Base-by-base conservation (phyloP, 23 red algal species). In the Rhodosorus marinus region DNA sequence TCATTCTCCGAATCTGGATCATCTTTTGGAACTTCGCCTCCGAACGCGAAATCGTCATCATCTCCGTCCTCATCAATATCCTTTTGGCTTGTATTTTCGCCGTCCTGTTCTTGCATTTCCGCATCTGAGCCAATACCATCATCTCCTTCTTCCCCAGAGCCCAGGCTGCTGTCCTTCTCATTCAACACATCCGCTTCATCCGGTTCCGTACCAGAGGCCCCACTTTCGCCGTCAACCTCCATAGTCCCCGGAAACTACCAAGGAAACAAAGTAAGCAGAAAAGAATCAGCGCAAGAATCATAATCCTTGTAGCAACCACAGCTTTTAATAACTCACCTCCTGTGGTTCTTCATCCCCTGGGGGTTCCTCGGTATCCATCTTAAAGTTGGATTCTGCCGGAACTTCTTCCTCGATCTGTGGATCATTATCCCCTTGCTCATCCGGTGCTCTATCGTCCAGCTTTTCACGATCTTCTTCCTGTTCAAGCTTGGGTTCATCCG, bases 321-420 rank as follows among this genome's bases (percentile, higher is more conserved):
- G n/a, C n/a, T n/a, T n/a, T n/a, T n/a, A n/a, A n/a, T n/a, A n/a
- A n/a, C n/a, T n/a, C n/a, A n/a, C n/a, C n/a, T n/a, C n/a, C n/a
- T n/a, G n/a, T n/a, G n/a, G n/a, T n/a, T n/a, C n/a, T n/a, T n/a
- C n/a, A n/a, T n/a, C n/a, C n/a, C n/a, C n/a, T n/a, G n/a, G n/a
- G n/a, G n/a, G n/a, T n/a, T n/a, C n/a, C n/a, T n/a, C n/a, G n/a
- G n/a, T n/a, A n/a, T n/a, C n/a, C n/a, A n/a, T n/a, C n/a, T n/a
- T n/a, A n/a, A n/a, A n/a, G n/a, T n/a, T n/a, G n/a, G n/a, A n/a
- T n/a, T n/a, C n/a, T n/a, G n/a, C n/a, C n/a, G n/a, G n/a, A n/a
- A n/a, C n/a, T n/a, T n/a, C n/a, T n/a, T n/a, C n/a, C 50, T 9
- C 21, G 11, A 54, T 54, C 50, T 8, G 50, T 28, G 50, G 50